These are phyloP conservation scores for Huiozyma naganishii DNA, from an alignment of 805 yeast species.

Conservation along the genomic window DNA sequence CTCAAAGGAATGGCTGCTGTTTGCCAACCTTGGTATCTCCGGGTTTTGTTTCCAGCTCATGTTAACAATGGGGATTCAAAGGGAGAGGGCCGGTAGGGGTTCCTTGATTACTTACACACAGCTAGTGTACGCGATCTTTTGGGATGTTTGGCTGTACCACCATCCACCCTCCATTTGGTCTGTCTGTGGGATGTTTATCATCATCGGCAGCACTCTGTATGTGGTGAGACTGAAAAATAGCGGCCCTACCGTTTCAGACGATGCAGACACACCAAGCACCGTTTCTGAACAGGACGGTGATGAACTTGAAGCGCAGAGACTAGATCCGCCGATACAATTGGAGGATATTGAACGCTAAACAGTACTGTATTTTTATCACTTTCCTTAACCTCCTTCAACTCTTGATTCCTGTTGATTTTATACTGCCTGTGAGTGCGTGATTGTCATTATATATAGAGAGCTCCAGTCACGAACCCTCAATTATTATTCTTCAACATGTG, in stretches of 20 bases:
- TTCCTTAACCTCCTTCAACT: too few relatives aligned
- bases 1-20: constrained; percentile 54
- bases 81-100: constrained; percentile 68
- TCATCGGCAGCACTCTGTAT: constrained; percentile 51
- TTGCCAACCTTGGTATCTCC: constrained; percentile 52
- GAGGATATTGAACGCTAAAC: neutral
- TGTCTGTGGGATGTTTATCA: constrained; percentile 55
- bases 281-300: neutral
- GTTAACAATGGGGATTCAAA: constrained; percentile 72
- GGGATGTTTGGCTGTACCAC: constrained; percentile 65
- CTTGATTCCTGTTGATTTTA: too few relatives aligned
- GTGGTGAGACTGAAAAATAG: constrained; percentile 40
- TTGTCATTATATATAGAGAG: too few relatives aligned
- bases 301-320: neutral
- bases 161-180: constrained; percentile 65
- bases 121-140: constrained; percentile 63
- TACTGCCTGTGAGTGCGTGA: too few relatives aligned
- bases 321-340: neutral
- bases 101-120: constrained; percentile 67
- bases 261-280: neutral
- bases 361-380: too few relatives aligned
- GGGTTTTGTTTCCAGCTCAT: constrained; percentile 79
- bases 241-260: neutral
- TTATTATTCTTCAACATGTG: too few relatives aligned
- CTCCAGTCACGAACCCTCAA: too few relatives aligned